These are phyloP conservation scores for Neurospora sp. DNA, from an alignment of 495 filamentous ascomycete species.

Conservation along the genomic window DNA sequence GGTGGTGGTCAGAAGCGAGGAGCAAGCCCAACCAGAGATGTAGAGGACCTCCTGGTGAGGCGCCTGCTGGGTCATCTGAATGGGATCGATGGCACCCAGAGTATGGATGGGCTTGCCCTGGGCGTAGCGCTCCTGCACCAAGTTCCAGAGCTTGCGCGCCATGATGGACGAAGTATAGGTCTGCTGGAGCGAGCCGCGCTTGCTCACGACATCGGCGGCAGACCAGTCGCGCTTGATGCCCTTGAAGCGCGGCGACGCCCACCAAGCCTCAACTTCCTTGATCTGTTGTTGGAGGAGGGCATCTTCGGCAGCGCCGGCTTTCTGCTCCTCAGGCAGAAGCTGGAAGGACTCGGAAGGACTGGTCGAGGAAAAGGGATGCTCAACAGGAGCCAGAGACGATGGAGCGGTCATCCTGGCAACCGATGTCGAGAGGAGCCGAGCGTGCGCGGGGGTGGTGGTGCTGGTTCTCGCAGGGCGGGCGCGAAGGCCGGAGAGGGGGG, in stretches of 20 bases:
- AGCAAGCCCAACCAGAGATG: slow-evolving; percentile 95
- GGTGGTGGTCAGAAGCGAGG: slow-evolving; percentile 78
- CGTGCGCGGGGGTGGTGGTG: not conserved
- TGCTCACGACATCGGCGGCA: slow-evolving; percentile 82
- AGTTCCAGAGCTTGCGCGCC: slow-evolving; percentile 87
- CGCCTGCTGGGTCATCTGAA: slow-evolving; percentile 99
- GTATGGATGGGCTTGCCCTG: slow-evolving; percentile 84
- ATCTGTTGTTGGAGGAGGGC: slow-evolving; percentile 70
- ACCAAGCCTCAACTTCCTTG: slow-evolving; percentile 77
- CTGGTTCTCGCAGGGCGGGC: slow-evolving; percentile 1
- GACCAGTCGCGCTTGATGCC: slow-evolving; percentile 89
- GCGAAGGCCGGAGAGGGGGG: slow-evolving; percentile 4
- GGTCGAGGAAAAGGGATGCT: slow-evolving; percentile 39
- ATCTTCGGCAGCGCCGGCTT: slow-evolving; percentile 72
- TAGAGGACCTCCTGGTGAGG: slow-evolving; percentile 93
- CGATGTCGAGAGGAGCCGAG: slow-evolving; percentile 16
- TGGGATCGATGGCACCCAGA: slow-evolving; percentile 94
- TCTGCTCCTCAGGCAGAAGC: slow-evolving; percentile 60
- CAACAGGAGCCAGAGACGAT: slow-evolving; percentile 19
- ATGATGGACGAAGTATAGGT: slow-evolving; percentile 83
- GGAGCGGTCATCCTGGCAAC: slow-evolving; percentile 16
- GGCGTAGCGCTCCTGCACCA: slow-evolving; percentile 65
- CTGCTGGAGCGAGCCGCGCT: slow-evolving; percentile 79
- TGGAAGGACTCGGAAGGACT: slow-evolving; percentile 68
- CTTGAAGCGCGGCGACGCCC: slow-evolving; percentile 68